Base-by-base conservation (phyloP, 2,329 filamentous ascomycete genomes). In the Pseudogymnoascus sp. region DNA sequence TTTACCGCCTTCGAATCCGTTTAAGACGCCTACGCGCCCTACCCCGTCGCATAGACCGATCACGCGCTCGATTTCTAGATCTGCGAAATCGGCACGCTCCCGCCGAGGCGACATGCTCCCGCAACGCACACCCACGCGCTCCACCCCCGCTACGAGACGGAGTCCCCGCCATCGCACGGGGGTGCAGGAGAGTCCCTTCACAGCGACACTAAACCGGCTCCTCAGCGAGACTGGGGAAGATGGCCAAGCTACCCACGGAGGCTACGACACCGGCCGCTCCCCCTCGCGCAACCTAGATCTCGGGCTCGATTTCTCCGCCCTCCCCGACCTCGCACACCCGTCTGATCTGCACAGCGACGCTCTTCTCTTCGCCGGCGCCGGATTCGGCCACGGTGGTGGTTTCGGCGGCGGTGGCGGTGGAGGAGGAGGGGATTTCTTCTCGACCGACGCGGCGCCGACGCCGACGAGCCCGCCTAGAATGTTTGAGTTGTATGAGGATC, bases 391-490 rank as follows among this genome's bases (percentile, higher is more conserved):
- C 18, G 65, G 71, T 45, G 72, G 75, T 41, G 49, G 49, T 11
- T 65, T 71, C 45, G 72, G 75, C 41, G 49, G 49, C 2, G 49
- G 40, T 4, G 40, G 25, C 2, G 40, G 25, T 1, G 49, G 49
- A 16, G 33, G 18, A 7, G 49, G 49, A 1, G 49, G 4, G 3
- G 77, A 79, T 61, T 73, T 79, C 63, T 76, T 80, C 61, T 73
- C 73, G 18, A 77, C 77, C 1, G 76, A 78, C 68, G 70, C 73
- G 40, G 37, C 37, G 33, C 74, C 74, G 4, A 79, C 80, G 76
- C 78, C 77, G 37, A 78, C 75, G 64, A 78, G 75, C 23, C 77
- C 78, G 21, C 78, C 78, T 28, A 68, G 70, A 11, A 70, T 73
- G 60, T 77, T 78, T 62, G 67, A 68, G 41, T 60, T 70, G 5